Conservation (phyloP, 345 rosid genomes). For the Lenwebbia sp. region DNA sequence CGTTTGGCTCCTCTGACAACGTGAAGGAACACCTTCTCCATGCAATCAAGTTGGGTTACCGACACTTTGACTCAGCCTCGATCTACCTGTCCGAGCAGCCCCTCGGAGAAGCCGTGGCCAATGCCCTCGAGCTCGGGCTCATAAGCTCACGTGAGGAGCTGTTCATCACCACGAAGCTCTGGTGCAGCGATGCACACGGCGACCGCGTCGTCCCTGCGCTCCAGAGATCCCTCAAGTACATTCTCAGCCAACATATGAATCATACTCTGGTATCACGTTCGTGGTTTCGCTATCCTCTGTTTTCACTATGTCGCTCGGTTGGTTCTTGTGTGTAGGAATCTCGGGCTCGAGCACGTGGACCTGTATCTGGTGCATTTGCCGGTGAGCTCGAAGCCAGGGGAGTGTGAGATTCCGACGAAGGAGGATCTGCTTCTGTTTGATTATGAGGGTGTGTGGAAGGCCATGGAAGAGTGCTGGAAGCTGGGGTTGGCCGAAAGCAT, state of each 20-base stretch:
- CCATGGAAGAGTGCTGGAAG: slow-evolving; percentile 27
- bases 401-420: background rate
- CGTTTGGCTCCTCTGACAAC: background rate
- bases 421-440: slow-evolving; percentile 8
- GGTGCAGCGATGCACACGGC: slow-evolving; percentile 15
- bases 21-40: slow-evolving; percentile 7
- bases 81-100: slow-evolving; percentile 16
- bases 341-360: slow-evolving; percentile 17
- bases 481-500: slow-evolving; percentile 23
- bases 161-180: slow-evolving; percentile 31
- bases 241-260: background rate
- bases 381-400: background rate
- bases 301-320: background rate
- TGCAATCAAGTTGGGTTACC: slow-evolving; percentile 20
- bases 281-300: background rate
- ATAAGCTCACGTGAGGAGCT: slow-evolving; percentile 19
- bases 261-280: background rate
- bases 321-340: slow-evolving; percentile 8
- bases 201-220: slow-evolving; percentile 19
- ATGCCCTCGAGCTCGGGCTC: slow-evolving; percentile 18
- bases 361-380: slow-evolving; percentile 23
- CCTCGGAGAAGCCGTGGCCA: slow-evolving; percentile 24
- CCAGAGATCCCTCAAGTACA: background rate
- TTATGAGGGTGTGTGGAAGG: slow-evolving; percentile 18
- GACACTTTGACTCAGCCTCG: slow-evolving; percentile 27